Conservation (phyloP, 495 filamentous ascomycete species). For the Tuber magnatum region DNA sequence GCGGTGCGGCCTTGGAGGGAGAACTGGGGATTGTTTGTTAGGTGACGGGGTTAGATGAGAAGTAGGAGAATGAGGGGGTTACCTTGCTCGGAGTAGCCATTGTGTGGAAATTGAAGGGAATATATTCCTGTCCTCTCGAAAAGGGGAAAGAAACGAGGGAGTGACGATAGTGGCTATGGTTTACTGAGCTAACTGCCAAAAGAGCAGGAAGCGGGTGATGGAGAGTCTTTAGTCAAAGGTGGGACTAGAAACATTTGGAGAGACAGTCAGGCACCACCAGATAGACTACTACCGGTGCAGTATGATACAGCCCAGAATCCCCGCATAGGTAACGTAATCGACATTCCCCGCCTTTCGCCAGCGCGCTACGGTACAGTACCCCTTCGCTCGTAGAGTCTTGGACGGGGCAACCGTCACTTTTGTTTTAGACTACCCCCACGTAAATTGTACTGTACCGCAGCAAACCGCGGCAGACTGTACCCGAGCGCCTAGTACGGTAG, state of each 20-base stretch:
- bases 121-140: neutral
- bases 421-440: too few relatives aligned
- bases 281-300: too few relatives aligned
- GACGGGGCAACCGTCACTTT: too few relatives aligned
- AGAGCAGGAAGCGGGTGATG: neutral
- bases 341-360: too few relatives aligned
- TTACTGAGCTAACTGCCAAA: neutral
- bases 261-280: neutral
- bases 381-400: too few relatives aligned
- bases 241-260: neutral
- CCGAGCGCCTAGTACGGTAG: too few relatives aligned
- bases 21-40: constrained; percentile 67
- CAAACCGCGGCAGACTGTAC: too few relatives aligned
- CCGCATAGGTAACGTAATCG: neutral
- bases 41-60: neutral
- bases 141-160: neutral
- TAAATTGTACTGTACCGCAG: too few relatives aligned
- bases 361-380: too few relatives aligned
- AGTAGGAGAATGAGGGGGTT: neutral
- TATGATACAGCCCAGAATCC: neutral
- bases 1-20: constrained; percentile 82
- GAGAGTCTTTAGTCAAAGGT: neutral
- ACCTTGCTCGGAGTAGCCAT: neutral
- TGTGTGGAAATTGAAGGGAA: neutral
- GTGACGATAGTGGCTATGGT: neutral